Base-by-base conservation (phyloP, 108 stramenopile genomes). In the Cylindrotheca fusiformis region DNA sequence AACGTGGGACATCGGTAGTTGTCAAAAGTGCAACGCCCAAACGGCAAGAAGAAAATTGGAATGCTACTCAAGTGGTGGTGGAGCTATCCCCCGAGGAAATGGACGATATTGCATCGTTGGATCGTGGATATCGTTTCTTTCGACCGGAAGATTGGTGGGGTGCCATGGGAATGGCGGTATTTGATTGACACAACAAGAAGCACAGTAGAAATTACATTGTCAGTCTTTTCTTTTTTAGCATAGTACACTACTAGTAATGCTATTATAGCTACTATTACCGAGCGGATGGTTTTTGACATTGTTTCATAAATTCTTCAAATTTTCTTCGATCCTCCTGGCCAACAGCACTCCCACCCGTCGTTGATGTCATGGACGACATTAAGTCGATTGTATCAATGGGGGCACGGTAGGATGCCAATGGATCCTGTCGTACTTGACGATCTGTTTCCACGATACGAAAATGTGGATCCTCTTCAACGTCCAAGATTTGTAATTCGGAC, bases 81-180 rank as follows among this genome's bases (percentile, higher is more conserved):
- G 22, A 69, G 5, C 45, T 85, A 19, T 53, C 76, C 19, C 53
- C 58, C 3, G 69, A 77, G 21, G 89, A 90, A 29, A 83, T 90
- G 74, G 55, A 58, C 2, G 60, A 71, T 20, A 87, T 90, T 54
- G 76, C 76, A n/a, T 25, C 52, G 1, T 66, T 90, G 59, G 78
- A 85, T 31, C 84, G 82, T 6, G 75, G 76, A 19, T 82, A 79
- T 68, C 81, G 88, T 12, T 90, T 73, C 44, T 86, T 86, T 60
- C 79, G 88, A 49, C 88, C 88, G 14, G 85, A 85, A 59, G 89
- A 87, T 55, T 87, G 86, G 89, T 90, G 89, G 85, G 73, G 67
- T 29, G 55, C 69, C 1, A 68, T 75, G 58, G 68, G 55, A 32
- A 67, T 84, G 82, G 81, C 85, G 12, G 83, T 90, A 5, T 88